Evolutionary conservation across 2,329 filamentous ascomycete genomes (phyloP), one percentile per base, ranked within the genome.

Genomic region (Fonsecaea monophora): DNA sequence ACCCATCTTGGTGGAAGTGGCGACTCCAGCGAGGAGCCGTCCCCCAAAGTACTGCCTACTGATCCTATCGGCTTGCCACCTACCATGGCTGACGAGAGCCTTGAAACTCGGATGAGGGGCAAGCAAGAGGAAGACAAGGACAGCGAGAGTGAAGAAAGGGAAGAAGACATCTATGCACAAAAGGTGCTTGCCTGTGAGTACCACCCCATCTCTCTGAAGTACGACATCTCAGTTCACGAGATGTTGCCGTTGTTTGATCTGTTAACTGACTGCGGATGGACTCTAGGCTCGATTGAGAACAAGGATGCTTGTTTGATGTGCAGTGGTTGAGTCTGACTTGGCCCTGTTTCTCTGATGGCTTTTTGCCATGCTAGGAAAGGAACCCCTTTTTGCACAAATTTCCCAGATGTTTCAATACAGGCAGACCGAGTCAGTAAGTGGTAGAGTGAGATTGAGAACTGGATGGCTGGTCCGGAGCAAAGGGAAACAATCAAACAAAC

Each of bases 291-390:
- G 82, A 98, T 99, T 79, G 94, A 98, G 78, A 97, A 98, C 84
- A 92, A 90, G 73, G 95, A 99, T 78, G 86, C 90, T 56, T 99
- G 95, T 78, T 78, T 97, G 71, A 98, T 99, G 95, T 99, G 95
- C 89, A 96, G 92, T 81, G 94, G 94, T 83, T 98, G 86, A 79
- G 53, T 10, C 9, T 25, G 2, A 5, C 21, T 13, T 13, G 40
- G 18, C 5, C 6, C 5, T 6, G 2, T 13, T 15, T 15, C 18
- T 45, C 38, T 15, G 40, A 9, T 45, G 15, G 40, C n/a, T 32
- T 32, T 32, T 32, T 32, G 30, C 30, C 30, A 32, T 32, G 30
- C 30, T 32, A 32, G 30, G 30, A 32, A 32, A 32, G 4, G 30
- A 32, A 3, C 30, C 30, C 30, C 30, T 6, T 32, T 32, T 32